Conservation (phyloP, 495 filamentous ascomycete genomes). For the Penicillium macrosclerotiorum region DNA sequence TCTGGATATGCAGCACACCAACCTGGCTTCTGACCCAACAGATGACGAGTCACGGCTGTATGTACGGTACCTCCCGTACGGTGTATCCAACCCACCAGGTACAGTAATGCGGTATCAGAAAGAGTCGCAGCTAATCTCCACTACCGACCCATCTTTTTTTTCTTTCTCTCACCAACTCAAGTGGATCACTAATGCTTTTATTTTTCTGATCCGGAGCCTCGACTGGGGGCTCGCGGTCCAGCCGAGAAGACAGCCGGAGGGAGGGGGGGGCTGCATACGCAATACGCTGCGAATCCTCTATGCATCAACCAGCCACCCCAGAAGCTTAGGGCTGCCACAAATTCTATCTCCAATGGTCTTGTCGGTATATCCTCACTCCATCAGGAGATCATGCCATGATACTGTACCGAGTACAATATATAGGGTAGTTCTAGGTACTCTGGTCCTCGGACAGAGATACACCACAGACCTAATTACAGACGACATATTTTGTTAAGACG, state of each 20-base stretch:
- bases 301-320: not conserved
- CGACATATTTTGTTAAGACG: too few relatives aligned
- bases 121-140: conserved; percentile 19
- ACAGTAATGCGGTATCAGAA: conserved; percentile 14
- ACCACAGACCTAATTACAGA: too few relatives aligned
- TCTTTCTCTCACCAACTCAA: conserved; percentile 17
- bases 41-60: not conserved
- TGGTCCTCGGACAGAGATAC: too few relatives aligned
- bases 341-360: too few relatives aligned
- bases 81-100: conserved; percentile 1
- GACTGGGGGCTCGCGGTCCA: conserved; percentile 11
- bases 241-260: conserved; percentile 3
- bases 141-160: conserved; percentile 18
- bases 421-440: too few relatives aligned
- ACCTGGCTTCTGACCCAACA: too few relatives aligned
- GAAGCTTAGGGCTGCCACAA: not conserved
- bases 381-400: too few relatives aligned
- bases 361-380: too few relatives aligned
- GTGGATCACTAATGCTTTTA: conserved; percentile 25
- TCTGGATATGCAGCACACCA: too few relatives aligned
- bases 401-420: too few relatives aligned
- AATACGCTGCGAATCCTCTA: conserved; percentile 11
- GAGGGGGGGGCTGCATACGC: conserved; percentile 7
- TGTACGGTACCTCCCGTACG: conserved; percentile 3
- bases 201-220: conserved; percentile 21